phyloP scores from a whole-genome alignment of 2,329 filamentous ascomycete genomes.

The Cercospora beticola region DNA sequence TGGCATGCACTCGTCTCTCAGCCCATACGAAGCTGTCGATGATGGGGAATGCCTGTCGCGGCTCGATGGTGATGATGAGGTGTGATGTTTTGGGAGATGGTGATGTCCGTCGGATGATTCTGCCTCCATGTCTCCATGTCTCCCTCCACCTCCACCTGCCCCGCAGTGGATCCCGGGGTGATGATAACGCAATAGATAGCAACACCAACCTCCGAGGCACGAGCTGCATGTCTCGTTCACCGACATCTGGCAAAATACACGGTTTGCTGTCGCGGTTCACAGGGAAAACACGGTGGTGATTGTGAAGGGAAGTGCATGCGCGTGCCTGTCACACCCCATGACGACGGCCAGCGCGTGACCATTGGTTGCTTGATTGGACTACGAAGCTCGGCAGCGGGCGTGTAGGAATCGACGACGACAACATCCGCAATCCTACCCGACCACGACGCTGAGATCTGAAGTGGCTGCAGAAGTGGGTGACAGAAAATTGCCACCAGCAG shows the following conservation, averaged over 20 bases:
- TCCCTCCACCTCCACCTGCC: neutral
- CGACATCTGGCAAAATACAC: neutral
- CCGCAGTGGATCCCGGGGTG: neutral
- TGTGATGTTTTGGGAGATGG: neutral
- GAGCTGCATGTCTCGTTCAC: neutral
- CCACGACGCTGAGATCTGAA: neutral
- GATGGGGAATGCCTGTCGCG: neutral
- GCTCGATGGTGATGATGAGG: neutral
- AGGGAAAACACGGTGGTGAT: neutral
- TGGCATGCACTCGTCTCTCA: neutral
- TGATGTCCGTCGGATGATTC: neutral
- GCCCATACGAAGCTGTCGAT: neutral
- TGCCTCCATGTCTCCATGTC: neutral
- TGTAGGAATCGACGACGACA: neutral
- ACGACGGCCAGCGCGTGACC: conserved; percentile 4
- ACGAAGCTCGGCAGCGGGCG: neutral
- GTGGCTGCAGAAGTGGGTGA: neutral
- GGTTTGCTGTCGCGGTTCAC: neutral
- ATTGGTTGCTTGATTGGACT: neutral
- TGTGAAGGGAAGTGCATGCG: neutral
- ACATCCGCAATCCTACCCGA: neutral
- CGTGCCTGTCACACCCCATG: neutral
- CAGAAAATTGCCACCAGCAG: neutral
- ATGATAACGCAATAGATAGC: conserved; percentile 3
- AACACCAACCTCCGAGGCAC: neutral